Base-by-base conservation (phyloP, 1,139 yeast genomes). In the Debaryomyces sp. region DNA sequence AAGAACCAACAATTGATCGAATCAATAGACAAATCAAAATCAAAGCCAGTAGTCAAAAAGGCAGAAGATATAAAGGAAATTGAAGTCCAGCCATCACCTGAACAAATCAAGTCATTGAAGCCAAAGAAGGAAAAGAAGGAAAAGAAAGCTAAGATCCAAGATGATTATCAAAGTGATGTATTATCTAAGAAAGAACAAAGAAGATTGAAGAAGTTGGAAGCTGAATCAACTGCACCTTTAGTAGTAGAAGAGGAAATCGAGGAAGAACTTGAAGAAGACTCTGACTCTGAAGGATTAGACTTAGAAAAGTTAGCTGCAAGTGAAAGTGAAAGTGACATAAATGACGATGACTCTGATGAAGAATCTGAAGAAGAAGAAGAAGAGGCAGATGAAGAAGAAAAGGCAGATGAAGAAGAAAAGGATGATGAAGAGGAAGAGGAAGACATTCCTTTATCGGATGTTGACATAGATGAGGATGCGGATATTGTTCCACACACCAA, bases 401-500 rank as follows among this genome's bases (percentile, higher is more conserved):
- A 73, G 4, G 79, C 71, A 0, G 77, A 68, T 0, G 81, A 67
- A 6, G 80, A 70, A 24, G 73, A n/a, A n/a, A n/a, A n/a, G n/a
- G n/a, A n/a, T n/a, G n/a, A n/a, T n/a, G n/a, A 67, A 24, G 71
- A 59, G 39, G 77, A 67, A 22, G 83, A 78, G 51, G 88, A 85
- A 59, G 94, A 87, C 54, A 75, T 87, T 39, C 86, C 92, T 39
- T 76, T 86, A 48, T 86, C 92, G 1, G 94, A 87, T 50, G 95
- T 85, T 36, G 96, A 88, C 61, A 70, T 85, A 41, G 96, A 87
- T 60, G 87, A 89, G 4, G 96, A 89, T 61, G 95, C 95, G 13
- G 96, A 90, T 63, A 80, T 88, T 34, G 88, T 92, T 27, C 97
- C 99, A 45, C 84, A 87, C 70, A 91, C 95, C 51, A 91, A 91